phyloP scores from a whole-genome alignment of 2,329 filamentous ascomycete species.

The Xylaria sp. region DNA sequence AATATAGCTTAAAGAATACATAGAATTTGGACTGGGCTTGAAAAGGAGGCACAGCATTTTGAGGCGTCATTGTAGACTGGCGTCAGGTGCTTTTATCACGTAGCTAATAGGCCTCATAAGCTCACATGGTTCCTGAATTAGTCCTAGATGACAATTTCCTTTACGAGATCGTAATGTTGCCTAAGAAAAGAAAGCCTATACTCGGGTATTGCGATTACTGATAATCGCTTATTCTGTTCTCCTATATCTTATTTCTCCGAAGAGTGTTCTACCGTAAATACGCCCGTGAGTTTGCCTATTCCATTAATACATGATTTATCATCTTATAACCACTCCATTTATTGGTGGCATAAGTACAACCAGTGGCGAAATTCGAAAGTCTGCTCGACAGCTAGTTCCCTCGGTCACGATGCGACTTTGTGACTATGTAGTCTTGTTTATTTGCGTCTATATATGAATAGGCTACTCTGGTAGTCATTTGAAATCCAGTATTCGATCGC shows the following conservation, averaged over 20 bases:
- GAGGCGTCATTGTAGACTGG: slow-evolving; percentile 13
- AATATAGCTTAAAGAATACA: slow-evolving; percentile 15
- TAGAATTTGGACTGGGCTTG: neutral
- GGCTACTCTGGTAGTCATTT: too few relatives aligned
- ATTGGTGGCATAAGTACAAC: neutral
- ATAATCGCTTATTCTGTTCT: neutral
- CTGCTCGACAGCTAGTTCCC: too few relatives aligned
- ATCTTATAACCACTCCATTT: neutral
- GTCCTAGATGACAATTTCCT: neutral
- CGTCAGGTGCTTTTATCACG: neutral
- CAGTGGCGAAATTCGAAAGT: too few relatives aligned
- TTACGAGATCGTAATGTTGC: neutral
- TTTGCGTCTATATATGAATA: too few relatives aligned
- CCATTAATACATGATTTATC: neutral
- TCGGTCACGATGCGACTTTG: too few relatives aligned
- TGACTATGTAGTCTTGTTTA: too few relatives aligned
- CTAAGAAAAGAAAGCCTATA: neutral
- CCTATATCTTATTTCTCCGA: neutral
- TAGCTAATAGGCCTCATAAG: neutral
- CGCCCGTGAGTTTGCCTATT: neutral
- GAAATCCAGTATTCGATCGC: too few relatives aligned
- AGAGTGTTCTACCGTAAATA: neutral
- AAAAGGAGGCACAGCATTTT: slow-evolving; percentile 21
- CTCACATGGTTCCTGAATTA: neutral
- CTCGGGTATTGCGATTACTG: neutral